These are phyloP conservation scores for Hansenula sp. DNA, from an alignment of 1,139 yeast species.

Conservation along the genomic window DNA sequence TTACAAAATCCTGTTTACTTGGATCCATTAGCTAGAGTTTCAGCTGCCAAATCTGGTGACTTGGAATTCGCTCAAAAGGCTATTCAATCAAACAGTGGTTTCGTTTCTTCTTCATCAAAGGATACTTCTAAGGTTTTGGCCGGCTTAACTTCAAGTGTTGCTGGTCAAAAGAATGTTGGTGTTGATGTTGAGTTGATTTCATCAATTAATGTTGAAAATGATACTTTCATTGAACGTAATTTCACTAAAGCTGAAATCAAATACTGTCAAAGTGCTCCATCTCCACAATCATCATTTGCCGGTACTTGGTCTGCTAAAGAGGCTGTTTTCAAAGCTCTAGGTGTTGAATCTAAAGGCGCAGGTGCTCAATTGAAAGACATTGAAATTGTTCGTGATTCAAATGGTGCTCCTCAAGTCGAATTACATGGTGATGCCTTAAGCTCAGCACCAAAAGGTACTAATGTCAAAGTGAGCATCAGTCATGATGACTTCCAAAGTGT, in stretches of 20 bases:
- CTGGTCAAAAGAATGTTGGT: slow-evolving; percentile 74
- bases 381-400: slow-evolving; percentile 72
- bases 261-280: slow-evolving; percentile 72
- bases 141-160: slow-evolving; percentile 45
- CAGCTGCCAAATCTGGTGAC: slow-evolving; percentile 44
- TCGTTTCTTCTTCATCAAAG: slow-evolving; percentile 31
- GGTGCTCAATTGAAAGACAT: slow-evolving; percentile 92
- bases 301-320: slow-evolving; percentile 99
- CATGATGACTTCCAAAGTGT: slow-evolving; percentile 97
- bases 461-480: slow-evolving; percentile 84
- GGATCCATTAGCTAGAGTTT: slow-evolving; percentile 78
- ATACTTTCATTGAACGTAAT: slow-evolving; percentile 87
- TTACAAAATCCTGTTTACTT: slow-evolving; percentile 87
- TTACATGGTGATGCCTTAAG: slow-evolving; percentile 72
- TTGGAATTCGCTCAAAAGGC: slow-evolving; percentile 45
- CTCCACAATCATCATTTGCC: slow-evolving; percentile 86
- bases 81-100: slow-evolving; percentile 32
- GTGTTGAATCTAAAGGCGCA: slow-evolving; percentile 87
- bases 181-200: slow-evolving; percentile 92
- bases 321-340: slow-evolving; percentile 95
- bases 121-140: slow-evolving; percentile 40
- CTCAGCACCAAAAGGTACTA: slow-evolving; percentile 72
- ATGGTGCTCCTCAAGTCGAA: slow-evolving; percentile 80
- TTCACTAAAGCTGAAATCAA: slow-evolving; percentile 76
- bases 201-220: slow-evolving; percentile 77